A percentile compares a stretch with the other conserved stretches of the same genome.
Conservation (phyloP, 31 red algal species). For the Odonthalia washingtoniensis region DNA sequence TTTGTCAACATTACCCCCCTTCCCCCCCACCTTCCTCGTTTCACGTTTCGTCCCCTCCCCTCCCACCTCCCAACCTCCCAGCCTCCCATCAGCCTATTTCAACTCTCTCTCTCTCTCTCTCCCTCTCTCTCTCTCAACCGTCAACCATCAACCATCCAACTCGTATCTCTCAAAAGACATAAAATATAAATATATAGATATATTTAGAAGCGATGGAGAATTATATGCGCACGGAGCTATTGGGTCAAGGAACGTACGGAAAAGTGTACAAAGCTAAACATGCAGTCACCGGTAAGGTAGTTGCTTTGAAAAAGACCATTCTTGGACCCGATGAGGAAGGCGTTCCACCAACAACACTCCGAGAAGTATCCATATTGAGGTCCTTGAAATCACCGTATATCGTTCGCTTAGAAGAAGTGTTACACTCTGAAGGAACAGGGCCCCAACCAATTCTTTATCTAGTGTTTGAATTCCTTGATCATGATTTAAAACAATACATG, state of each 20-base stretch:
- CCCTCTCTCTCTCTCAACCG: neutral
- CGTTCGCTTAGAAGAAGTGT: constrained; percentile 86
- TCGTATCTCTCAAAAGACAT: neutral
- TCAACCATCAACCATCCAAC: constrained; percentile 1
- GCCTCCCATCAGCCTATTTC: neutral
- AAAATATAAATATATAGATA: too few species aligned
- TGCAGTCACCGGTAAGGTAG: constrained; percentile 76
- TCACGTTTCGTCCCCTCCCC: neutral
- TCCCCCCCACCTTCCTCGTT: neutral
- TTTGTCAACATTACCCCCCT: too few species aligned
- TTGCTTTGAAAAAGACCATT: constrained; percentile 96
- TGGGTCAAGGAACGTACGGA: constrained; percentile 96
- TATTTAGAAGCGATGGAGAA: constrained; percentile 72
- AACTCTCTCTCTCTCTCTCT: neutral
- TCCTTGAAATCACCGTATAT: constrained; percentile 74
- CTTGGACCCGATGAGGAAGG: constrained; percentile 91
- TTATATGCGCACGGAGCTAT: constrained; percentile 83
- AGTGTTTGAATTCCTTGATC: constrained; percentile 94
- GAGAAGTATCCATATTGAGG: constrained; percentile 90
- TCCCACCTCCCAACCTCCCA: constrained; percentile 3
- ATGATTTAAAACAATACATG: constrained; percentile 99
- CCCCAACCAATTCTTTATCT: constrained; percentile 83
- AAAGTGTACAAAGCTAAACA: constrained; percentile 97
- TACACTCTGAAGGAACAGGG: constrained; percentile 73
- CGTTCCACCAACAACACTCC: constrained; percentile 93